Evolutionary conservation across 129 eudicot genomes (phyloP), one percentile per base, ranked within the genome.

Genomic region (Apium graveolens): DNA sequence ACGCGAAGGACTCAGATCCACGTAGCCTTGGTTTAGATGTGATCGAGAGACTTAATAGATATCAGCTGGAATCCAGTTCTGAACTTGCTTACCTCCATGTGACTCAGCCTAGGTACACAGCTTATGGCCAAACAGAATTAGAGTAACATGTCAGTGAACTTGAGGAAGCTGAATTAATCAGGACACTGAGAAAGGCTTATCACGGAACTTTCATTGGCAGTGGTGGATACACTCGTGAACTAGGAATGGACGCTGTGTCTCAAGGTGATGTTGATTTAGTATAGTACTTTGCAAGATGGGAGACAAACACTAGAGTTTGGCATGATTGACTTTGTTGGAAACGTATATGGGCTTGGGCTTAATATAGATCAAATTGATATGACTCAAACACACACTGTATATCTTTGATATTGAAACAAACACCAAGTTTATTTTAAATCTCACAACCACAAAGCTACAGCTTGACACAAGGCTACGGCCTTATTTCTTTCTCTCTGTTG

Each of bases 51-150:
- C 88, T 94, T 75, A 91, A 94, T 80, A 82, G 55, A 70, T 79
- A 91, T 55, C 98, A 88, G 72, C 43, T 57, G 2, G 90, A 86
- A 14, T 27, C 45, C 3, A 84, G 88, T 29, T 88, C 90, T 43
- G 79, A 79, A 34, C 83, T 91, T 13, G 72, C 87, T 10, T 94
- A 94, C 41, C 93, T 94, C 74, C 98, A 94, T 55, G 86, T 91
- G 79, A 94, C 98, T 73, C 98, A 94, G 79, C 98, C 98, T 34
- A 86, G 97, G 31, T 91, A 91, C 88, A 87, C 91, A n/a, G 97
- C 97, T 73, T 88, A 89, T 34, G 98, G 97, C 76, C 98, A 94
- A 81, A 90, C 98, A 0, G 98, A 91, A 77, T 41, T 93, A 7
- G 94, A 93, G 77, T 39, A 42, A 39, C 96, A 88, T 34, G 97